phyloP scores from a whole-genome alignment of 2,329 filamentous ascomycete genomes.

The Spiromastix sp. region DNA sequence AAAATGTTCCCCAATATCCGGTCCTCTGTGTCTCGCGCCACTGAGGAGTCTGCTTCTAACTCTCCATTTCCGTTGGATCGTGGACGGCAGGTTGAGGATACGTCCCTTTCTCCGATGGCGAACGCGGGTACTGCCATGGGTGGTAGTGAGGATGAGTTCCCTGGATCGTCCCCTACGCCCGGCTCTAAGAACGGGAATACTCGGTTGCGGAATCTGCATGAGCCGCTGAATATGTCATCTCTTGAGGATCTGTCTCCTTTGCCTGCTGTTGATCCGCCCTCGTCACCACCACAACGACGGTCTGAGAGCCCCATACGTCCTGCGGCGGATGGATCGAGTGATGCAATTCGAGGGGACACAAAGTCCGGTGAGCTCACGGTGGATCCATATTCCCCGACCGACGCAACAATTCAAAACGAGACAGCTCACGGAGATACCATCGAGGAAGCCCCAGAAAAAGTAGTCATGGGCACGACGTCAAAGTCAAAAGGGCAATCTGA shows the following conservation, averaged over 20 bases:
- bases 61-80: slow-evolving; percentile 14
- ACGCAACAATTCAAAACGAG: not conserved
- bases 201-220: slow-evolving; percentile 5
- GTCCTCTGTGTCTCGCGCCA: slow-evolving; percentile 28
- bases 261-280: slow-evolving; percentile 20
- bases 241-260: slow-evolving; percentile 7
- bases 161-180: slow-evolving; percentile 44
- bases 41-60: slow-evolving; percentile 20
- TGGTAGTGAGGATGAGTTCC: slow-evolving; percentile 35
- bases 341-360: not conserved
- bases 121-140: slow-evolving; percentile 24
- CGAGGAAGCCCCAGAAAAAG: not conserved
- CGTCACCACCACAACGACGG: slow-evolving; percentile 28
- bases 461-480: not conserved
- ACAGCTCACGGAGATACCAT: not conserved
- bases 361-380: not conserved
- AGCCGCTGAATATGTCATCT: slow-evolving; percentile 6
- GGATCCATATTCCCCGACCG: not conserved
- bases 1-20: slow-evolving; percentile 59
- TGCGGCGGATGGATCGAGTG: too few relatives aligned
- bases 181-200: slow-evolving; percentile 20
- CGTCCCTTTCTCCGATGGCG: slow-evolving; percentile 33
- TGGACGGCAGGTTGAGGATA: slow-evolving; percentile 13
- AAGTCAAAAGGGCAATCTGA: not conserved
- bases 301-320: slow-evolving; percentile 8